phyloP scores from a whole-genome alignment of 2,329 filamentous ascomycete genomes.

The Colletotrichum godetiae region DNA sequence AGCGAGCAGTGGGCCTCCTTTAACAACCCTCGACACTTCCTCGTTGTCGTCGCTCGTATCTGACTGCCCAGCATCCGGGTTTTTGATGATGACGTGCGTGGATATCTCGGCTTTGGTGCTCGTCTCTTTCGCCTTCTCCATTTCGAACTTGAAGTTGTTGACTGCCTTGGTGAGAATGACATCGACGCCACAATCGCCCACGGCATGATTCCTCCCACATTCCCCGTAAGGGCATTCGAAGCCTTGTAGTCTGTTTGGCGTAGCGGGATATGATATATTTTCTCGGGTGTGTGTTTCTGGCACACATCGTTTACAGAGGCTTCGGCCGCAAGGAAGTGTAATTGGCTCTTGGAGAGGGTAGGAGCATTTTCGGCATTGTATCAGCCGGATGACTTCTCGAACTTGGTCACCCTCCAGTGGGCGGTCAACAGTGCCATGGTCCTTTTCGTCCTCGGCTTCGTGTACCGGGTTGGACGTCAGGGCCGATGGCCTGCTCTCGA shows the following conservation, averaged over 20 bases:
- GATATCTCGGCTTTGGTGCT: slow-evolving; percentile 50
- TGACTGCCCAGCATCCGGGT: slow-evolving; percentile 27
- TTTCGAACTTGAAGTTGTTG: slow-evolving; percentile 65
- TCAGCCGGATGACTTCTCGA: slow-evolving; percentile 74
- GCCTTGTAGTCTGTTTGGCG: slow-evolving; percentile 72
- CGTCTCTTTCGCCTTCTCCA: slow-evolving; percentile 53
- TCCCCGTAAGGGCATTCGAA: slow-evolving; percentile 78
- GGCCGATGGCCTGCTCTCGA: slow-evolving; percentile 37
- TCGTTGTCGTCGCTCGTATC: slow-evolving; percentile 50
- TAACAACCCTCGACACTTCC: slow-evolving; percentile 49
- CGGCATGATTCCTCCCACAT: slow-evolving; percentile 78
- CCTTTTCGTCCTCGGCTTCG: slow-evolving; percentile 36
- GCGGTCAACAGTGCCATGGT: slow-evolving; percentile 33
- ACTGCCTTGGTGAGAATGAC: slow-evolving; percentile 81
- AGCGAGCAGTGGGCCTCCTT: slow-evolving; percentile 71
- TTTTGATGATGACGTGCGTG: slow-evolving; percentile 47
- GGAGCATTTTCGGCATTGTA: slow-evolving; percentile 83
- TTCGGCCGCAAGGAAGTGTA: slow-evolving; percentile 84
- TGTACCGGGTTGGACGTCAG: slow-evolving; percentile 34
- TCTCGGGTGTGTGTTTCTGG: slow-evolving; percentile 72
- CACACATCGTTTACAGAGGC: slow-evolving; percentile 80
- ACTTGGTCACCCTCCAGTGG: slow-evolving; percentile 58
- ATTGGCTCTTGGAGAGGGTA: slow-evolving; percentile 74
- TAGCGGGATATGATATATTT: slow-evolving; percentile 82
- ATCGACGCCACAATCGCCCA: slow-evolving; percentile 81